phyloP scores from a whole-genome alignment of 2,329 filamentous ascomycete genomes.

The Microthyrium microscopicum region DNA sequence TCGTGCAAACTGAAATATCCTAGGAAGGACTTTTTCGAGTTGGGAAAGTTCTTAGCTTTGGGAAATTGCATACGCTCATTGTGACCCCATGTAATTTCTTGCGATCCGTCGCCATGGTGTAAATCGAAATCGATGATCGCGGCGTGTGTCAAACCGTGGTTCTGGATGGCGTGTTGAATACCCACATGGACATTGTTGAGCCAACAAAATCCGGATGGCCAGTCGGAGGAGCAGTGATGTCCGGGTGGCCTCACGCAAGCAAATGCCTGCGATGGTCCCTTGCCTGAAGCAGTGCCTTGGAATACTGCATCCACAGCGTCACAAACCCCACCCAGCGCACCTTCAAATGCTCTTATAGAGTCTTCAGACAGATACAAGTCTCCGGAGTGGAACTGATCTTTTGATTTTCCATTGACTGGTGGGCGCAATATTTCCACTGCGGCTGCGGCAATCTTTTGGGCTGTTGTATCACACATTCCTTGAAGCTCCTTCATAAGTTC shows the following conservation, averaged over 20 bases:
- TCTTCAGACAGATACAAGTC: conserved; percentile 83
- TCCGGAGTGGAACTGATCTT: conserved; percentile 57
- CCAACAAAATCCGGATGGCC: conserved; percentile 95
- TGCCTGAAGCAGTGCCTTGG: conserved; percentile 24
- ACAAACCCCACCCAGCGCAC: conserved; percentile 79
- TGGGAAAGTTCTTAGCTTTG: conserved; percentile 55
- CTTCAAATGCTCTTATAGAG: conserved; percentile 75
- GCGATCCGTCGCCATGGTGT: conserved; percentile 50
- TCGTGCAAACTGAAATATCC: conserved; percentile 96
- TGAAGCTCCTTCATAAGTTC: conserved; percentile 91
- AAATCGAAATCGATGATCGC: conserved; percentile 41
- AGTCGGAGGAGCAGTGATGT: conserved; percentile 81
- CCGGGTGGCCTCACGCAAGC: conserved; percentile 85
- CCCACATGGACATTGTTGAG: conserved; percentile 96
- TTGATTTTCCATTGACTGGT: conserved; percentile 28
- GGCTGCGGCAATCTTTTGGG: conserved; percentile 57
- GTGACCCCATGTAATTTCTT: conserved; percentile 81
- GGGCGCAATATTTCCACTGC: conserved; percentile 52
- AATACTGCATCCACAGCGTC: conserved; percentile 86
- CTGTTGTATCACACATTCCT: conserved; percentile 67
- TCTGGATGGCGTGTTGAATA: conserved; percentile 74
- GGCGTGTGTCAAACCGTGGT: conserved; percentile 77
- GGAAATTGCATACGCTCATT: conserved; percentile 60
- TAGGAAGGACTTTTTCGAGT: conserved; percentile 65
- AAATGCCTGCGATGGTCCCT: conserved; percentile 59